Conservation (phyloP, 2,329 filamentous ascomycete species). For the Xylariaceae sp. region DNA sequence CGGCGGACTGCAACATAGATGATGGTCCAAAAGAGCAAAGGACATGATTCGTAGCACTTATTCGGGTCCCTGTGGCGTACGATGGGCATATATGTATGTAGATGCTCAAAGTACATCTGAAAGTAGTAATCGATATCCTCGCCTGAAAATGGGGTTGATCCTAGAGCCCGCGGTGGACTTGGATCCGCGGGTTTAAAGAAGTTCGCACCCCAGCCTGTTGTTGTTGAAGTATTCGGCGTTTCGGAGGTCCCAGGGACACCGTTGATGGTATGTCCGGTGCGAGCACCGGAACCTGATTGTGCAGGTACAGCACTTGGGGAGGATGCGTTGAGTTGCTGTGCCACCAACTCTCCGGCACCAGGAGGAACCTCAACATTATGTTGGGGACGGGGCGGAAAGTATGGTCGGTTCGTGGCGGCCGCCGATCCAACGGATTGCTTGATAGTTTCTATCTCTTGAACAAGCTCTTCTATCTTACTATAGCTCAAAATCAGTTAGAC, state of each 20-base stretch:
- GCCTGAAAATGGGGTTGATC: conserved; percentile 45
- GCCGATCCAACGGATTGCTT: conserved; percentile 44
- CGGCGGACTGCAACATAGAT: conserved; percentile 48
- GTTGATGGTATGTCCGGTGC: conserved; percentile 26
- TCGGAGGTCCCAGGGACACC: conserved; percentile 28
- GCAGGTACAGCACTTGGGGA: conserved; percentile 17
- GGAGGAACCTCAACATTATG: conserved; percentile 13
- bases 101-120: conserved; percentile 51
- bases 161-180: conserved; percentile 40
- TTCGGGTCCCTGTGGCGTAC: conserved; percentile 48
- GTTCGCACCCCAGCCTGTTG: too few species aligned
- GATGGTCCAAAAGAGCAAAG: conserved; percentile 53
- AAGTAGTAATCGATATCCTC: conserved; percentile 56
- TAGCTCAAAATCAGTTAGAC: conserved; percentile 10
- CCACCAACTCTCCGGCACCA: conserved; percentile 16
- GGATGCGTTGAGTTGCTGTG: conserved; percentile 8
- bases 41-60: conserved; percentile 44
- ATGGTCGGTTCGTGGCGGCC: conserved; percentile 10
- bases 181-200: conserved; percentile 24
- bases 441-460: conserved; percentile 51
- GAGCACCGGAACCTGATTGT: neutral
- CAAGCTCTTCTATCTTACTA: conserved; percentile 53
- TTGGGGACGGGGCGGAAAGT: too few species aligned
- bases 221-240: conserved; percentile 13
- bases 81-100: conserved; percentile 51